These are phyloP conservation scores for Chlorella sp. DNA, from an alignment of 139 green algal species.

Conservation along the genomic window DNA sequence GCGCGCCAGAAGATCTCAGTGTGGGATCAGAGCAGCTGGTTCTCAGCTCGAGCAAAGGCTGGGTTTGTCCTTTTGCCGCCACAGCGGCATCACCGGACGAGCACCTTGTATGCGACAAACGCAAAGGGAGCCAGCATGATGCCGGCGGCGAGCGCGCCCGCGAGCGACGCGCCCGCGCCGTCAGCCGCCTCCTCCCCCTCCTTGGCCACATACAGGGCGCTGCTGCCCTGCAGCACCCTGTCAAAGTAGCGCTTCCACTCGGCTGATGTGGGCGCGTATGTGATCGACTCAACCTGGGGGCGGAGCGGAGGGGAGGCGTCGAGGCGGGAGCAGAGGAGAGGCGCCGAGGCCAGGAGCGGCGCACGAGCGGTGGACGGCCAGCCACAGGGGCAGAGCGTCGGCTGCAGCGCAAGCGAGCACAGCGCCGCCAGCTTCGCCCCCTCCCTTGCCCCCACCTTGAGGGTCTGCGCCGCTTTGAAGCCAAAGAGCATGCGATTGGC, in stretches of 20 bases:
- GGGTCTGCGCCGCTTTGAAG: conserved; percentile 64
- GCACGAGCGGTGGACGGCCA: too few species aligned
- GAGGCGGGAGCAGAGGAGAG: too few species aligned
- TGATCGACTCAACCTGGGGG: conserved; percentile 35
- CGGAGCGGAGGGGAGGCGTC: too few species aligned
- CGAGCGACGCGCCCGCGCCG: neutral
- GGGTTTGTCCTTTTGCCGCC: neutral
- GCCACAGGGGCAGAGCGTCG: too few species aligned
- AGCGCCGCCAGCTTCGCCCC: too few species aligned
- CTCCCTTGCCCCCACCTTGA: too few species aligned
- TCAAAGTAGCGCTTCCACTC: conserved; percentile 48
- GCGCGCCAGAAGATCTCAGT: too few species aligned
- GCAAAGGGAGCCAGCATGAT: conserved; percentile 1
- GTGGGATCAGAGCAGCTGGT: too few species aligned
- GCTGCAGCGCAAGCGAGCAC: too few species aligned
- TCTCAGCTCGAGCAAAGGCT: too few species aligned
- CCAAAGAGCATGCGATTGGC: conserved; percentile 82
- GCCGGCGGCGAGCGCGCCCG: neutral
- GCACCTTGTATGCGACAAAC: neutral
- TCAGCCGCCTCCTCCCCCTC: neutral
- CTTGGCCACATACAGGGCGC: neutral
- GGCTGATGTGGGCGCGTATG: neutral
- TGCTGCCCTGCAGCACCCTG: conserved; percentile 1
- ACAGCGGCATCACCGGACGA: neutral
- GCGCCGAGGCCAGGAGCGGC: too few species aligned